Base-by-base conservation (phyloP, 2,329 filamentous ascomycete genomes). In the Fonsecaea nubica region DNA sequence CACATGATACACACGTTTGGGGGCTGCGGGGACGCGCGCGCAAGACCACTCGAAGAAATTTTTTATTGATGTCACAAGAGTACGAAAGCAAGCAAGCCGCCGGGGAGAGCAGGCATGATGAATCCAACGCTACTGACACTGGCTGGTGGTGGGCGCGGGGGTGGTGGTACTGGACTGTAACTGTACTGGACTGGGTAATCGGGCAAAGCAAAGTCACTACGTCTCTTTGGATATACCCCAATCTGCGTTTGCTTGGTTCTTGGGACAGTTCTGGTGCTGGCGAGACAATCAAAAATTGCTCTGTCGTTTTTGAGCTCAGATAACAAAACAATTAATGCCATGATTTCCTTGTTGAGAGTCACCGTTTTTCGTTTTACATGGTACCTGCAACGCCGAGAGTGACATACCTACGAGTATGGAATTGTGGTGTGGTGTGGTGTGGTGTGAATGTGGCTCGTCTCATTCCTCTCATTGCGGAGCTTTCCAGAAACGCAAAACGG, bases 141-240 rank as follows among this genome's bases (percentile, higher is more conserved):
- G 25, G 25, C 25, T 25, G 25, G 25, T 25, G 25, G 25, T 25
- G 25, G 25, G 25, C 25, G 25, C 25, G 25, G 25, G 25, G 25
- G 25, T 25, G 25, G 25, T 25, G 25, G 25, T 25, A 25, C 3
- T 25, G 25, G 25, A 25, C 25, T 25, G 25, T 25, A 25, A 25
- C n/a, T 7, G 57, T n/a, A 59, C 35, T 32, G 52, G 35, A 35
- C 52, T 33, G 30, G 52, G 52, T 25, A 55, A 40, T 50, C 45
- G 25, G 45, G 45, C 45, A 50, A 50, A 50, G 45, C 45, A 50
- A 63, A 25, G 25, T 25, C 63, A 54, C 58, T 62, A 58, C 48
- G 50, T 40, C 40, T 53, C 42, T 58, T 68, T 68, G 58, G 63
- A 25, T 25, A 68, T 65, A 68, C 65, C 62, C 65, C 62, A 52